Conservation (phyloP, 306 rosid genomes). For the Leucaena leucocephala region DNA sequence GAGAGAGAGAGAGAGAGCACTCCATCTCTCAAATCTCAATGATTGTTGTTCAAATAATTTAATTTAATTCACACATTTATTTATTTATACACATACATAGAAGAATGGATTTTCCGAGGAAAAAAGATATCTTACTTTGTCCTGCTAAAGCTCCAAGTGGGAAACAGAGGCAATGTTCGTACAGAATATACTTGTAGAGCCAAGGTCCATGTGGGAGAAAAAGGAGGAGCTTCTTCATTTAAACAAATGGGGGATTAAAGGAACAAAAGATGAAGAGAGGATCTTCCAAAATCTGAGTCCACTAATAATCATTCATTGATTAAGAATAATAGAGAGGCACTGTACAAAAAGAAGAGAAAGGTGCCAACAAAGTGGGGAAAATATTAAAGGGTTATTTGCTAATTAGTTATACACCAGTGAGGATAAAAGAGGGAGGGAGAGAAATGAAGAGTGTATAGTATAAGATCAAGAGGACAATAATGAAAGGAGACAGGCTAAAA, state of each 20-base stretch:
- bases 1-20: neutral
- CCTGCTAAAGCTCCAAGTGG: neutral
- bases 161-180: neutral
- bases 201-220: neutral
- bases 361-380: constrained; percentile 30
- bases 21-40: constrained; percentile 40
- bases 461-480: constrained; percentile 49
- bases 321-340: neutral
- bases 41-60: constrained; percentile 21
- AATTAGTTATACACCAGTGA: neutral
- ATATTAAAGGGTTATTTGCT: neutral
- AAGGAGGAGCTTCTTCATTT: constrained; percentile 13
- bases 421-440: neutral
- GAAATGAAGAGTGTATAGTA: neutral
- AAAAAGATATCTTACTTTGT: neutral
- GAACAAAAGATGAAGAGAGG: constrained; percentile 42
- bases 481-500: constrained; percentile 49
- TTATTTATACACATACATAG: neutral
- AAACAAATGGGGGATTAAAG: constrained; percentile 31
- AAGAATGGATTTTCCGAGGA: neutral
- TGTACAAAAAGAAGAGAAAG: constrained; percentile 68
- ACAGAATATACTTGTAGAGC: neutral
- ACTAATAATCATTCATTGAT: constrained; percentile 50
- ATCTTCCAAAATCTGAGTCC: constrained; percentile 45
- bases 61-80: neutral